A percentile compares a stretch with the other conserved stretches of the same genome.
phyloP scores from a whole-genome alignment of 2,329 filamentous ascomycete species.

The Dothiorella sarmentorum region DNA sequence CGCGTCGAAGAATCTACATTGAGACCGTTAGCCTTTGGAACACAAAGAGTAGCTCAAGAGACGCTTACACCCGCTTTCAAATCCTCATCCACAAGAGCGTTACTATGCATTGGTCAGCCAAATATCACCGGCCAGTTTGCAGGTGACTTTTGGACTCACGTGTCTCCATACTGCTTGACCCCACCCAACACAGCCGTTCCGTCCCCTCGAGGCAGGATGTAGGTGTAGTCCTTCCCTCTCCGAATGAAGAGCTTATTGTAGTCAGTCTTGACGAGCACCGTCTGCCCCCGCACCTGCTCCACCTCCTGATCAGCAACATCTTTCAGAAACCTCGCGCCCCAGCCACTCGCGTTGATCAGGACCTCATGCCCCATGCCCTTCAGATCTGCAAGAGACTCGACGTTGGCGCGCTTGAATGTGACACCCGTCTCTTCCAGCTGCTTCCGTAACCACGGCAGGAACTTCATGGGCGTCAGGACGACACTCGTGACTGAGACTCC shows the following conservation, averaged over 20 bases:
- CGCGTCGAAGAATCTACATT: conserved; percentile 21
- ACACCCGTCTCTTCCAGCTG: conserved; percentile 24
- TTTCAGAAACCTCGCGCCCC: conserved; percentile 21
- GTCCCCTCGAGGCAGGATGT: conserved; percentile 23
- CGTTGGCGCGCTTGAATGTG: conserved; percentile 21
- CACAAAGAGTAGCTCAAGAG: no score
- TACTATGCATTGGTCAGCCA: not conserved
- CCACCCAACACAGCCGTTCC: conserved; percentile 27
- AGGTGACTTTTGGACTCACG: not conserved
- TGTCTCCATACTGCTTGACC: conserved; percentile 23
- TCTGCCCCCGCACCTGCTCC: conserved; percentile 25
- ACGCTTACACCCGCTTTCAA: conserved; percentile 13
- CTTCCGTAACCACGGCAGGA: conserved; percentile 26
- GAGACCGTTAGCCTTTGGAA: not conserved
- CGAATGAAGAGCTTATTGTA: conserved; percentile 25
- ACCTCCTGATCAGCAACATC: conserved; percentile 24
- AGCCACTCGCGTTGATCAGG: conserved; percentile 27
- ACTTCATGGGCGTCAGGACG: conserved; percentile 23
- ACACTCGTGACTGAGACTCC: no score
- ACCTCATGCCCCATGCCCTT: conserved; percentile 25
- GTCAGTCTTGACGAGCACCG: conserved; percentile 23
- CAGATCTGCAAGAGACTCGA: conserved; percentile 24
- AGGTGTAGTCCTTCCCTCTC: conserved; percentile 26
- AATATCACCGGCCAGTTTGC: no score
- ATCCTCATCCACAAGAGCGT: conserved; percentile 11